Evolutionary conservation across 495 filamentous ascomycete species (phyloP).

Genomic region (Penicillium fimorum): DNA sequence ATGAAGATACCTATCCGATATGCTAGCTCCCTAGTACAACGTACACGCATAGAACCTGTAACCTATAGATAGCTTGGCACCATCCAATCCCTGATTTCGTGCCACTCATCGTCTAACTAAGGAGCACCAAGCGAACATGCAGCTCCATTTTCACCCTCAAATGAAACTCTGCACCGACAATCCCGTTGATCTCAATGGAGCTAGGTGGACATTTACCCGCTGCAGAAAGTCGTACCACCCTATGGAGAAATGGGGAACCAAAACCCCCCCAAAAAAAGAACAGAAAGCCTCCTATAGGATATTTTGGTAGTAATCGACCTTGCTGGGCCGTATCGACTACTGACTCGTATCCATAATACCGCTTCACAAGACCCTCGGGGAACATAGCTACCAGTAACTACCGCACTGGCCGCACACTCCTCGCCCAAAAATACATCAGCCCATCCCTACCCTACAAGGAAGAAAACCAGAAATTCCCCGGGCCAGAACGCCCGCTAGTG

Average conservation of each 20-base stretch:
- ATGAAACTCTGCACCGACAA: not conserved
- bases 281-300: not conserved
- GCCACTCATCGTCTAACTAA: not conserved
- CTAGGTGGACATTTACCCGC: not conserved
- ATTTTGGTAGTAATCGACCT: not conserved
- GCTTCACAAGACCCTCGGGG: not conserved
- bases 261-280: not conserved
- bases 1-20: not conserved
- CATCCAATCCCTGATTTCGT: no score
- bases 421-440: not conserved
- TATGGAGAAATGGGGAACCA: not conserved
- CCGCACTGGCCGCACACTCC: not conserved
- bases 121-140: not conserved
- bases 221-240: not conserved
- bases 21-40: not conserved
- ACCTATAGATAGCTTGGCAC: not conserved
- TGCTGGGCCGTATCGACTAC: not conserved
- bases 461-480: conserved; percentile 14
- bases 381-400: not conserved
- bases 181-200: not conserved
- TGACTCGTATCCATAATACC: not conserved
- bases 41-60: not conserved
- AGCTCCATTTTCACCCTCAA: not conserved
- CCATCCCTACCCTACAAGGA: conserved; percentile 15
- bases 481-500: conserved; percentile 1